phyloP scores from a whole-genome alignment of 495 filamentous ascomycete genomes.

The Hyaloscypha bicolor region DNA sequence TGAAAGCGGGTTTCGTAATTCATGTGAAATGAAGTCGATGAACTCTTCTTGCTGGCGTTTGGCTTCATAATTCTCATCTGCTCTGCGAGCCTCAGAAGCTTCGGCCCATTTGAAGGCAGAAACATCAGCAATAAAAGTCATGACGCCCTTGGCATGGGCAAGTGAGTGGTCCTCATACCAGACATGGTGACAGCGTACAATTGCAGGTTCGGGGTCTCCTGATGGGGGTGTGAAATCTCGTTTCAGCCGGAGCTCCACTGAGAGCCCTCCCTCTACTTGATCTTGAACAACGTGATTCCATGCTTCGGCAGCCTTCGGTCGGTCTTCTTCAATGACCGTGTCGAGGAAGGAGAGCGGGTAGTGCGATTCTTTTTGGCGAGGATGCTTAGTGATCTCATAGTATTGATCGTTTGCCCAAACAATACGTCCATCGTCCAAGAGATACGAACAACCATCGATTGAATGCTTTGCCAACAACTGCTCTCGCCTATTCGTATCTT shows the following conservation, averaged over 20 bases:
- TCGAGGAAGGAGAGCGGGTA: slow-evolving; percentile 23
- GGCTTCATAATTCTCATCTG: slow-evolving; percentile 61
- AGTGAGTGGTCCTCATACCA: slow-evolving; percentile 2
- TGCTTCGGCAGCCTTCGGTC: slow-evolving; percentile 5
- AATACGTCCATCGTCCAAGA: slow-evolving; percentile 15
- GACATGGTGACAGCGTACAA: slow-evolving; percentile 9
- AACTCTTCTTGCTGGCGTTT: slow-evolving; percentile 81
- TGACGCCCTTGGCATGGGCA: slow-evolving; percentile 6
- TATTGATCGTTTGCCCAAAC: slow-evolving; percentile 29
- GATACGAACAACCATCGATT: slow-evolving; percentile 18
- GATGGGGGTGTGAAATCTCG: slow-evolving; percentile 16
- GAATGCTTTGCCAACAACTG: slow-evolving; percentile 28
- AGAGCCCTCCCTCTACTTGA: slow-evolving; percentile 2
- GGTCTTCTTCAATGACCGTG: slow-evolving; percentile 20
- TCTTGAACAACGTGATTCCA: slow-evolving; percentile 18
- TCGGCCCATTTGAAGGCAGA: slow-evolving; percentile 63
- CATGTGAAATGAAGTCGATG: slow-evolving; percentile 56
- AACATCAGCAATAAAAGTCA: slow-evolving; percentile 27
- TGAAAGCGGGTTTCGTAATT: slow-evolving; percentile 38
- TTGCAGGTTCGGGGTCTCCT: slow-evolving; percentile 25
- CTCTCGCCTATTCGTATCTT: slow-evolving; percentile 13
- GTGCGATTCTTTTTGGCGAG: slow-evolving; percentile 45
- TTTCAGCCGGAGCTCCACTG: slow-evolving; percentile 22
- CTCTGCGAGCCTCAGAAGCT: slow-evolving; percentile 60
- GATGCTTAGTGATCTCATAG: slow-evolving; percentile 19